Conservation (phyloP, 192 early-diverging fungal species). For the Spizellomyces sp. region DNA sequence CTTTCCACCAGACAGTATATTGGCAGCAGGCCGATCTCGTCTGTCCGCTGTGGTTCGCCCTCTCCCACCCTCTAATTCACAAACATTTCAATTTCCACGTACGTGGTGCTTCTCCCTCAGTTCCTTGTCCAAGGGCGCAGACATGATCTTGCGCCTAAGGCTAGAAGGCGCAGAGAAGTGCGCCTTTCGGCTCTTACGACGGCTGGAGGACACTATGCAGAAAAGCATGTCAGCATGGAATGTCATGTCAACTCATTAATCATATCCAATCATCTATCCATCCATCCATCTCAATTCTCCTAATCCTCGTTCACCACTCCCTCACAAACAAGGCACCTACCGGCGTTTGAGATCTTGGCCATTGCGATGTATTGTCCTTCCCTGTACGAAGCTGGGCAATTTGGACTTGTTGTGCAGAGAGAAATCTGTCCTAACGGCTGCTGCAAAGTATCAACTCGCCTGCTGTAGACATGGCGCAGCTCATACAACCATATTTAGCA, state of each 20-base stretch:
- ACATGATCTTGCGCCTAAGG: slow-evolving; percentile 96
- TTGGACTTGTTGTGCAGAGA: slow-evolving; percentile 1
- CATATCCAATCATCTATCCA: slow-evolving; percentile 25
- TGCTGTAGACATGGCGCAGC: neutral
- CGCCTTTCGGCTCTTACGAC: slow-evolving; percentile 59
- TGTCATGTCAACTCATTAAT: neutral
- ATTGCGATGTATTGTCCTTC: slow-evolving; percentile 13
- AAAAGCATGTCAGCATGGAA: neutral
- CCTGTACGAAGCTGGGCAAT: neutral
- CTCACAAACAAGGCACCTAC: slow-evolving; percentile 1
- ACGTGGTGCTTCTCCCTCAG: slow-evolving; percentile 95
- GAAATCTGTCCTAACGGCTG: neutral
- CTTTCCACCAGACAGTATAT: slow-evolving; percentile 19
- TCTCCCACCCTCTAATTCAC: neutral
- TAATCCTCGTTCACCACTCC: neutral
- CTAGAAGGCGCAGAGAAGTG: slow-evolving; percentile 97
- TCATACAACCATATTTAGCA: too few species aligned
- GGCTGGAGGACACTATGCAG: slow-evolving; percentile 33
- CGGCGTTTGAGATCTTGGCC: slow-evolving; percentile 28
- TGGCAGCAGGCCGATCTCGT: neutral
- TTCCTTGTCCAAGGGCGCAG: slow-evolving; percentile 96
- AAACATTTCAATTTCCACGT: slow-evolving; percentile 29
- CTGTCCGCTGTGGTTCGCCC: too few species aligned
- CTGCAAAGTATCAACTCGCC: neutral
- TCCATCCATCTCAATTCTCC: slow-evolving; percentile 14